Evolutionary conservation across 1,284 basidiomycete genomes (phyloP).

Genomic region (Cutaneotrichosporon sp.): DNA sequence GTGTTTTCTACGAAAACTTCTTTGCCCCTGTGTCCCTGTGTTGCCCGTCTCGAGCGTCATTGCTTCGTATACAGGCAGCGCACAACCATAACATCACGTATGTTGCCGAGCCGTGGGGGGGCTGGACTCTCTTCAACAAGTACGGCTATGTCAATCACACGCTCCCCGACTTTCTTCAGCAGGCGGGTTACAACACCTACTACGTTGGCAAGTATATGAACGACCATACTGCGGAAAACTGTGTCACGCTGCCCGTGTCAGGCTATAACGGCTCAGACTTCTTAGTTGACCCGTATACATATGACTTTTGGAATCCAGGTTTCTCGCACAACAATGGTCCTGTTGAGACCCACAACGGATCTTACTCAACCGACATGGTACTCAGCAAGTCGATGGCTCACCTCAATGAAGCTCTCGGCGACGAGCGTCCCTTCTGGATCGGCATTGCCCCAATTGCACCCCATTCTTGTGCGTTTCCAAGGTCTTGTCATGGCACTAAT

Average conservation of each 20-base stretch:
- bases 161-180: slow-evolving; percentile 32
- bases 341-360: slow-evolving; percentile 19
- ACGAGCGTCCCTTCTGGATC: slow-evolving; percentile 33
- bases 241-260: slow-evolving; percentile 21
- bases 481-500: too few species aligned
- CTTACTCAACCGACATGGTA: slow-evolving; percentile 35
- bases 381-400: slow-evolving; percentile 25
- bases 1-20: slow-evolving; percentile 28
- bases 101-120: slow-evolving; percentile 29
- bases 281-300: slow-evolving; percentile 39
- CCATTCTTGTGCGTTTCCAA: not conserved
- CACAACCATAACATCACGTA: slow-evolving; percentile 39
- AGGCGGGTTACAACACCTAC: slow-evolving; percentile 32
- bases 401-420: slow-evolving; percentile 20
- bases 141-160: slow-evolving; percentile 30
- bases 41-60: slow-evolving; percentile 31
- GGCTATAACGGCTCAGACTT: slow-evolving; percentile 27
- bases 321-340: slow-evolving; percentile 25
- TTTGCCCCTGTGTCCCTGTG: slow-evolving; percentile 32
- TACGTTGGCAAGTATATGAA: slow-evolving; percentile 43
- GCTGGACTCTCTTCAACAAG: slow-evolving; percentile 34
- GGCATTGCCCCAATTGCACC: slow-evolving; percentile 17
- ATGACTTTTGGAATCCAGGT: slow-evolving; percentile 32
- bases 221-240: slow-evolving; percentile 28
- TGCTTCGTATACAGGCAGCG: slow-evolving; percentile 31